These are phyloP conservation scores for Thalassiosira hispida DNA, from an alignment of 352 stramenopile genomes.

Conservation along the genomic window DNA sequence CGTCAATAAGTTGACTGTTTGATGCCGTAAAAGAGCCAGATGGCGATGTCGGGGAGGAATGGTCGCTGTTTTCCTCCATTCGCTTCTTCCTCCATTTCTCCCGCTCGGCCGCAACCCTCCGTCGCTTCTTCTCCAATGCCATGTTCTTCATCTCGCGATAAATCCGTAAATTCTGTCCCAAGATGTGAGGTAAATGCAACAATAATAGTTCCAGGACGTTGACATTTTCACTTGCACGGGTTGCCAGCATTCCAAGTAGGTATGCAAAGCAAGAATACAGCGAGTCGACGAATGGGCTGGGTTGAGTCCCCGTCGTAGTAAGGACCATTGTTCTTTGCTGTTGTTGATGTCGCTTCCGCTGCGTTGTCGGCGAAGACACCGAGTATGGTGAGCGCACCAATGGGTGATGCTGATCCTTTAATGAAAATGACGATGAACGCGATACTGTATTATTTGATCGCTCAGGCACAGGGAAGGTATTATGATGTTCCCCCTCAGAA, in stretches of 20 bases:
- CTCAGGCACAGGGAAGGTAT: not conserved
- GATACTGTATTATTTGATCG: not conserved
- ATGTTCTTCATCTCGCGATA: conserved; percentile 71
- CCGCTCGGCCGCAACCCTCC: conserved; percentile 35
- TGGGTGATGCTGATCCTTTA: conserved; percentile 6
- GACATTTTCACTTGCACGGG: conserved; percentile 71
- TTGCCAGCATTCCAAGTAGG: conserved; percentile 74
- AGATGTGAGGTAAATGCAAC: conserved; percentile 75
- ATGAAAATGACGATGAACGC: conserved; percentile 5
- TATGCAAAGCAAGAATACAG: conserved; percentile 64
- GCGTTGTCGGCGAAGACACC: not conserved
- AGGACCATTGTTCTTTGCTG: conserved; percentile 67
- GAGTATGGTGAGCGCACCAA: not conserved
- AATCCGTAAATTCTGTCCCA: conserved; percentile 74
- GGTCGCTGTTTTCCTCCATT: not conserved
- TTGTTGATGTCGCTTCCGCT: conserved; percentile 21
- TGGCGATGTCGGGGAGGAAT: not conserved
- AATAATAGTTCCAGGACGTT: conserved; percentile 79
- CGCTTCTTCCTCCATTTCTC: conserved; percentile 31
- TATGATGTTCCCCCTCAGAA: conserved; percentile 13
- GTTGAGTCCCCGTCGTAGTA: conserved; percentile 50
- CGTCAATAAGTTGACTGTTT: conserved; percentile 25
- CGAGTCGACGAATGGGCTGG: conserved; percentile 58
- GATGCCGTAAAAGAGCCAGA: conserved; percentile 14
- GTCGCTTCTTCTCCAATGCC: conserved; percentile 64